Evolutionary conservation across 2,329 filamentous ascomycete species (phyloP).

Genomic region (Remersonia thermophila): DNA sequence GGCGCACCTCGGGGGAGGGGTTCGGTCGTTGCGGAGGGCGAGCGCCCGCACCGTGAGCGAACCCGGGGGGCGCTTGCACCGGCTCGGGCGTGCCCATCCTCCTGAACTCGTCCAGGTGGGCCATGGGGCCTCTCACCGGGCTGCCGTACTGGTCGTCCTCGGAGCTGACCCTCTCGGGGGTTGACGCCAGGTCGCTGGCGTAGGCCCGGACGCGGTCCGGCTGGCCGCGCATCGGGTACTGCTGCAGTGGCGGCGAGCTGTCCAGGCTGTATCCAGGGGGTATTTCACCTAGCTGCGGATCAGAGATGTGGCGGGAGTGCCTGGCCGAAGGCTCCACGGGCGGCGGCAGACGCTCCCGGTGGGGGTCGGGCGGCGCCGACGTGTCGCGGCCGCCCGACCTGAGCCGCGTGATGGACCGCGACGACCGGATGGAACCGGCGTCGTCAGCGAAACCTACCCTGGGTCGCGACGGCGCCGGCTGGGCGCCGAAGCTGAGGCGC

Average conservation of each 20-base stretch:
- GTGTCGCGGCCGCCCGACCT: slow-evolving; percentile 33
- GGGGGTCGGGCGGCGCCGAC: slow-evolving; percentile 35
- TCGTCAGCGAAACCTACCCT: slow-evolving; percentile 50
- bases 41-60: slow-evolving; percentile 62
- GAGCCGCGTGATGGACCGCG: slow-evolving; percentile 38
- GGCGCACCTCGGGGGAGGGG: slow-evolving; percentile 64
- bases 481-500: slow-evolving; percentile 40
- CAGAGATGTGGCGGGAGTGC: slow-evolving; percentile 37
- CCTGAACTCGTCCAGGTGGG: slow-evolving; percentile 42
- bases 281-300: slow-evolving; percentile 25
- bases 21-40: slow-evolving; percentile 58
- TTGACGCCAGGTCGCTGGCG: slow-evolving; percentile 31
- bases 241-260: slow-evolving; percentile 12
- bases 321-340: slow-evolving; percentile 23
- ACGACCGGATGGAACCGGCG: slow-evolving; percentile 35
- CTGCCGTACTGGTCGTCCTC: slow-evolving; percentile 40
- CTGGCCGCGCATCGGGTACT: slow-evolving; percentile 8
- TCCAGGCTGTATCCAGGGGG: slow-evolving; percentile 16
- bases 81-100: slow-evolving; percentile 57
- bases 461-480: slow-evolving; percentile 24
- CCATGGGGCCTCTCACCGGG: slow-evolving; percentile 27
- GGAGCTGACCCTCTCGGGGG: slow-evolving; percentile 43
- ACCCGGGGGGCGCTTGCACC: slow-evolving; percentile 65
- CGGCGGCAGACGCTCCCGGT: slow-evolving; percentile 26
- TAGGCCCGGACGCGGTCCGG: slow-evolving; percentile 21